Percentiles rank a stretch among this genome's conserved stretches.
These are phyloP conservation scores for Aspergillus pseudoglaucus DNA, from an alignment of 2,329 filamentous ascomycete species.

Conservation along the genomic window DNA sequence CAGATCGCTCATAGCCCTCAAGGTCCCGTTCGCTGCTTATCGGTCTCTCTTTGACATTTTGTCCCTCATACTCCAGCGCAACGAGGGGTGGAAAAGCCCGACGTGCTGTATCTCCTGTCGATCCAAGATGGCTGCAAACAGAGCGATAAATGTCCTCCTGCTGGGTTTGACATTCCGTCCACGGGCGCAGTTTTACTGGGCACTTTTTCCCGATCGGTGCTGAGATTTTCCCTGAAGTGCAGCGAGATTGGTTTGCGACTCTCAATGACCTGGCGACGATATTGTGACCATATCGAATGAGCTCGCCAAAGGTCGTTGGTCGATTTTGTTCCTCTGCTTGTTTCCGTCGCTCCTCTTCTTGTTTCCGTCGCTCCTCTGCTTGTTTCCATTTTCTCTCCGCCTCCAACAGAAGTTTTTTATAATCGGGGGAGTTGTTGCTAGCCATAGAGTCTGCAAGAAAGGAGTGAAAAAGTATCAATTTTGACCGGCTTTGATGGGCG, in stretches of 20 bases:
- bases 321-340: constrained; percentile 1
- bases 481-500: too few relatives aligned
- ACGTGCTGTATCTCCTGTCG: too few relatives aligned
- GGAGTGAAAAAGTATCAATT: too few relatives aligned
- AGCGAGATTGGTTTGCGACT: constrained; percentile 15
- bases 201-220: constrained; percentile 8
- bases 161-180: constrained; percentile 4
- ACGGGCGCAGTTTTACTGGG: constrained; percentile 3
- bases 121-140: too few relatives aligned
- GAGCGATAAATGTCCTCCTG: too few relatives aligned
- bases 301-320: too few relatives aligned
- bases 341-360: constrained; percentile 3
- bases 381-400: constrained; percentile 1
- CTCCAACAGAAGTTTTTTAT: background rate
- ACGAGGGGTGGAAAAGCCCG: constrained; percentile 10
- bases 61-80: constrained; percentile 9
- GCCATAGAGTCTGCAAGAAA: background rate
- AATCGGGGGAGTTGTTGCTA: background rate
- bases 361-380: constrained; percentile 6
- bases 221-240: constrained; percentile 18
- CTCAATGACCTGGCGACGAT: constrained; percentile 15
- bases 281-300: constrained; percentile 16
- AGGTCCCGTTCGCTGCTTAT: constrained; percentile 16
- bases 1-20: constrained; percentile 14
- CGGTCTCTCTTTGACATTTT: constrained; percentile 6